Base-by-base conservation (phyloP, 495 filamentous ascomycete species). In the Lichenothelia convexa region DNA sequence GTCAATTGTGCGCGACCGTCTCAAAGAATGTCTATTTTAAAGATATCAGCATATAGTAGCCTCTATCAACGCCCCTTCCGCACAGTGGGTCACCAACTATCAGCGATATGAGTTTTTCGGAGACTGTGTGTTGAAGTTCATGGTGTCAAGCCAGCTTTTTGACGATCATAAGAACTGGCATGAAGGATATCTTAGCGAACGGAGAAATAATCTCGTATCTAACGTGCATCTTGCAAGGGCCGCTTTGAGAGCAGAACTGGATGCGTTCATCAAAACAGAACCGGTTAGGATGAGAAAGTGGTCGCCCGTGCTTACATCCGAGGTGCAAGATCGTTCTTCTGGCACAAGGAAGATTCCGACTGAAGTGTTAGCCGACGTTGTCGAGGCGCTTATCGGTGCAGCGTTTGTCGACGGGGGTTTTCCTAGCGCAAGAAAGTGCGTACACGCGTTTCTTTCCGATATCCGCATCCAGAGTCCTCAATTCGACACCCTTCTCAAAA, bases 81-180 rank as follows among this genome's bases (percentile, higher is more conserved):
- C 80, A 1, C 73, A 77, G 0, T 61, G 65, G 1, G 70, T 82
- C 3, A 69, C 60, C 0, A 67, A 94, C 41, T 97, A 97, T 49
- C 80, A 97, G 45, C 65, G 79, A 18, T 62, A 89, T 1, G 89
- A 97, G 53, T 93, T 92, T 47, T 61, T 94, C 0, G 89, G 89
- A 0, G 89, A 97, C 45, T 68, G 70, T 0, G 65, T 92, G 5
- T 64, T 97, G n/a, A 97, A 97, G 47, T 68, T 75, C 30, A 69
- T 68, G 16, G 68, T 76, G 0, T 76, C 74, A 3, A 54, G 78
- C 18, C 70, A 78, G 22, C 63, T 84, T 2, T 67, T 74, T 36
- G 73, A 71, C n/a, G 50, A 70, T 23, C 63, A 81, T 30, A 67
- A 67, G 0, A 58, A 65, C 8, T 91, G 70, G 67, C 80, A 79